These are phyloP conservation scores for Zygotorulaspora danielsina DNA, from an alignment of 805 yeast species.

Conservation along the genomic window DNA sequence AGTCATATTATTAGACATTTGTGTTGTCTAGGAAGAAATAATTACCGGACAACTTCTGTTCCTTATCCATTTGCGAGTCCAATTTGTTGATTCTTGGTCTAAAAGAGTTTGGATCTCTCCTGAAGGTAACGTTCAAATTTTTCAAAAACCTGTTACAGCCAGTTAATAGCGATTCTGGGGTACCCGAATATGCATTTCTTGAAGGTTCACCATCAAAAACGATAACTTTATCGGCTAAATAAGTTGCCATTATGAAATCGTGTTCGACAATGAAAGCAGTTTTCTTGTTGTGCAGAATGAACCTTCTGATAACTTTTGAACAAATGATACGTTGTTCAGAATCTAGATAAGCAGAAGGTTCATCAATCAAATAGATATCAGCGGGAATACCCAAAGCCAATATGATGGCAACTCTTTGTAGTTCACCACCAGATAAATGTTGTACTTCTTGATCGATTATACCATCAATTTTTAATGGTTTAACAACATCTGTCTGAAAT, in stretches of 20 bases:
- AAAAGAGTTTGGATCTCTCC: constrained; percentile 98
- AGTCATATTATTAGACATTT: constrained; percentile 36
- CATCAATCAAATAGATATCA: constrained; percentile 94
- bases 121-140: constrained; percentile 94
- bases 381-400: constrained; percentile 91
- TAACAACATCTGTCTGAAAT: constrained; percentile 96
- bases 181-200: constrained; percentile 72
- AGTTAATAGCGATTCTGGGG: constrained; percentile 89
- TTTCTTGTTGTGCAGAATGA: constrained; percentile 91
- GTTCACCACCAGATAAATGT: constrained; percentile 97
- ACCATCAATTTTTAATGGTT: constrained; percentile 89
- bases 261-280: constrained; percentile 99
- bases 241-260: constrained; percentile 99
- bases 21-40: constrained; percentile 88
- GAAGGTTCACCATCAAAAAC: constrained; percentile 97
- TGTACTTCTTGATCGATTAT: constrained; percentile 97
- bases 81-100: constrained; percentile 98
- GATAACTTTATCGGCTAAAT: constrained; percentile 97
- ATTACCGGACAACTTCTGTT: constrained; percentile 88
- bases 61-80: constrained; percentile 98
- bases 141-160: constrained; percentile 97
- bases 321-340: constrained; percentile 99
- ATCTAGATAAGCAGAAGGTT: constrained; percentile 98
- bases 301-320: constrained; percentile 96
- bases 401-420: constrained; percentile 98